Conservation (phyloP, 2,329 filamentous ascomycete genomes). For the Macroventuria anomochaeta region DNA sequence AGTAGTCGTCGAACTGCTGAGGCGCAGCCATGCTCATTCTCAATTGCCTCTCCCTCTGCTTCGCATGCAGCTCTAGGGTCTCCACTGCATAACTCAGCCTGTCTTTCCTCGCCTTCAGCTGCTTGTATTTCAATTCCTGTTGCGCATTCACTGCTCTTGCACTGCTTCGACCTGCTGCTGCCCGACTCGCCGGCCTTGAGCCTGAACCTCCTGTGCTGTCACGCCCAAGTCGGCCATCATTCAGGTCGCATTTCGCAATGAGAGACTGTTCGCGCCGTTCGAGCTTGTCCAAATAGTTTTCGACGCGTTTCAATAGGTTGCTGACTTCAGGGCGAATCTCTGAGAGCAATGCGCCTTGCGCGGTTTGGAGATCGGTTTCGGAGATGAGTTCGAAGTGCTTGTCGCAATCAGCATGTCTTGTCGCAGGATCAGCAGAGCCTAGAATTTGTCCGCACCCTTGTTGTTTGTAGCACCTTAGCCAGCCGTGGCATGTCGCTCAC, state of each 20-base stretch:
- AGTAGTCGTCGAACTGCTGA: slow-evolving; percentile 48
- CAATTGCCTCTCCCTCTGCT: slow-evolving; percentile 74
- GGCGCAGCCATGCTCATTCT: slow-evolving; percentile 73
- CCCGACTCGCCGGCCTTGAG: slow-evolving; percentile 33
- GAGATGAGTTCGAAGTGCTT: slow-evolving; percentile 94
- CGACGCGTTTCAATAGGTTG: slow-evolving; percentile 79
- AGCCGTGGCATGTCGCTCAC: slow-evolving; percentile 69
- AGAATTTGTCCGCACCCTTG: slow-evolving; percentile 55
- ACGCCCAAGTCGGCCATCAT: slow-evolving; percentile 71
- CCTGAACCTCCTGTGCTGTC: slow-evolving; percentile 32
- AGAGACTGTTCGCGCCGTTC: slow-evolving; percentile 83
- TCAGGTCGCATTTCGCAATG: slow-evolving; percentile 81
- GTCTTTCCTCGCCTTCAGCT: slow-evolving; percentile 81
- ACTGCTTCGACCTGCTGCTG: slow-evolving; percentile 33
- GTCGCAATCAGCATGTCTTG: neutral
- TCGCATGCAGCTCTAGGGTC: slow-evolving; percentile 82
- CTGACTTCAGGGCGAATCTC: slow-evolving; percentile 89
- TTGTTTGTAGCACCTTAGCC: slow-evolving; percentile 68
- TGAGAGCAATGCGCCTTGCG: slow-evolving; percentile 82
- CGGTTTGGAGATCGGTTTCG: slow-evolving; percentile 79
- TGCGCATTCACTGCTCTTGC: slow-evolving; percentile 51
- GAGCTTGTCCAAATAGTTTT: slow-evolving; percentile 81
- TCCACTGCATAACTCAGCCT: slow-evolving; percentile 86
- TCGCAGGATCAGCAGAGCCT: no score
- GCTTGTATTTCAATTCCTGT: slow-evolving; percentile 66